Conservation (phyloP, 495 filamentous ascomycete species). For the Annulohypoxylon stygium region DNA sequence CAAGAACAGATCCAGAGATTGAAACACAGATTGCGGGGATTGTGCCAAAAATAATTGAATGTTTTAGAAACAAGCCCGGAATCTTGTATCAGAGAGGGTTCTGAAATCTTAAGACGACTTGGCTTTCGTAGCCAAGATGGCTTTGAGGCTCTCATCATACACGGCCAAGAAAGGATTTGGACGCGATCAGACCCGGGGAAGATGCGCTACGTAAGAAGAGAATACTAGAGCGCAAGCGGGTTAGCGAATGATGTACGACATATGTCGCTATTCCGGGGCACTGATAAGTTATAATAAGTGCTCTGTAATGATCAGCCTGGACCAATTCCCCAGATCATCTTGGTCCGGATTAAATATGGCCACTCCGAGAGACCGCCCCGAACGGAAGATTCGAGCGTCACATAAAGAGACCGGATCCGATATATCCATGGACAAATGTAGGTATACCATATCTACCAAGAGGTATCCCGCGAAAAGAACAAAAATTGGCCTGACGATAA, state of each 20-base stretch:
- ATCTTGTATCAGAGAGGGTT: slow-evolving; percentile 43
- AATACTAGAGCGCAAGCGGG: background rate
- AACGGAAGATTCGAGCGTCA: background rate
- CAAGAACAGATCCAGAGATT: slow-evolving; percentile 19
- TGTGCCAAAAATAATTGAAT: slow-evolving; percentile 38
- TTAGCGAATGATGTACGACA: background rate
- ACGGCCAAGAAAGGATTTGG: slow-evolving; percentile 29
- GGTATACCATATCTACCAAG: background rate
- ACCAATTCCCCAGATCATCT: background rate
- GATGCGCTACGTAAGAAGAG: background rate
- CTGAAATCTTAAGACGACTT: slow-evolving; percentile 38
- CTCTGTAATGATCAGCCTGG: background rate
- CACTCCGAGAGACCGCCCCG: slow-evolving; percentile 2
- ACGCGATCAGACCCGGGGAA: slow-evolving; percentile 22
- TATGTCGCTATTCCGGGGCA: slow-evolving; percentile 3
- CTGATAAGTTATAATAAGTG: background rate
- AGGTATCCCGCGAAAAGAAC: background rate
- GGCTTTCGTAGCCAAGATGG: slow-evolving; percentile 48
- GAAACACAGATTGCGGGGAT: slow-evolving; percentile 42
- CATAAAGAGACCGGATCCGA: background rate
- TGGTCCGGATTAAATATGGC: background rate
- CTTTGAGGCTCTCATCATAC: slow-evolving; percentile 35
- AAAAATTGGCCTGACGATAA: background rate
- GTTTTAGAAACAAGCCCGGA: slow-evolving; percentile 24
- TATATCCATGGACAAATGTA: background rate